A percentile compares a stretch with the other conserved stretches of the same genome.
phyloP scores from a whole-genome alignment of 805 yeast species.

The Saccharomyces mikatae region DNA sequence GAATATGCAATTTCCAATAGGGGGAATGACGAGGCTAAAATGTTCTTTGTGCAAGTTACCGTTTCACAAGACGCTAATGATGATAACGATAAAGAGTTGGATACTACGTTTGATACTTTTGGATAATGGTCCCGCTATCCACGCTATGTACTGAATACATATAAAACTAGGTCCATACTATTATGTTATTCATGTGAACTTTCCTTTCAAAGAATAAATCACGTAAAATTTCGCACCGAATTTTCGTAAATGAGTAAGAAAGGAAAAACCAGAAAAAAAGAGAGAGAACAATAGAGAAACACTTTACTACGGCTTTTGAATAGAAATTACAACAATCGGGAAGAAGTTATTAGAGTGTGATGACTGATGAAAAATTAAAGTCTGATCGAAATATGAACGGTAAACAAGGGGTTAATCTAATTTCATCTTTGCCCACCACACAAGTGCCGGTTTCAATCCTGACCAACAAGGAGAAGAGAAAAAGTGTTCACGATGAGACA shows the following conservation, averaged over 20 bases:
- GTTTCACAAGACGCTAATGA: conserved; percentile 12
- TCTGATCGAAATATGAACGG: neutral
- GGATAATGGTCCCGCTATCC: neutral
- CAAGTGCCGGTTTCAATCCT: neutral
- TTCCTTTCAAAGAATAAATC: neutral
- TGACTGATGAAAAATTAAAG: neutral
- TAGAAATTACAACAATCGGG: neutral
- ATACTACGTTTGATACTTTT: neutral
- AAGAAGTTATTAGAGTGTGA: neutral
- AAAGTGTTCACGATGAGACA: neutral
- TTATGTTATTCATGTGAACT: neutral
- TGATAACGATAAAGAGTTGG: neutral
- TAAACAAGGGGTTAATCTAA: neutral
- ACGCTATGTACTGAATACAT: neutral
- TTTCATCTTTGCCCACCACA: neutral
- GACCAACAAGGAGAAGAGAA: neutral
- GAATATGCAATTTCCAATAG: conserved; percentile 59
- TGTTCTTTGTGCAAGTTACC: conserved; percentile 69
- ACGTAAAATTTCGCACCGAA: neutral
- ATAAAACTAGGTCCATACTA: neutral
- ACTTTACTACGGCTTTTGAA: neutral
- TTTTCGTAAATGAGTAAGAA: neutral
- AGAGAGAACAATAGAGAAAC: neutral
- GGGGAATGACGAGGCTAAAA: conserved; percentile 47
- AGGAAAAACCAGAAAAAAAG: neutral